phyloP scores from a whole-genome alignment of 2,329 filamentous ascomycete genomes.

The Talaromyces verruculosus region DNA sequence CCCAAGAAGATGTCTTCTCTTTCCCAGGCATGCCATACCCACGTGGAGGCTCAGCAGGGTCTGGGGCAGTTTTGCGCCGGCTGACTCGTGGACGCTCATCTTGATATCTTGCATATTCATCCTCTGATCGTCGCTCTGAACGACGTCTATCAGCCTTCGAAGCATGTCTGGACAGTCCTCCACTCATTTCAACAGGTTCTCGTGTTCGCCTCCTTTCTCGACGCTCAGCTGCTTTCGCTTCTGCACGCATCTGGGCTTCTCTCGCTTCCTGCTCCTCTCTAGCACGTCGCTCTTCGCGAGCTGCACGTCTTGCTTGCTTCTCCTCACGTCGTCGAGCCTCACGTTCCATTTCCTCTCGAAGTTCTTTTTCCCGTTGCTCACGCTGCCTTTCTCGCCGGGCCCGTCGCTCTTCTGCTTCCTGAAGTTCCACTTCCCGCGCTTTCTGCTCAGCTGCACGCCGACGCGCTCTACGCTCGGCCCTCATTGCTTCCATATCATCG shows the following conservation, averaged over 20 bases:
- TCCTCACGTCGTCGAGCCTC: conserved; percentile 36
- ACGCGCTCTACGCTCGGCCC: conserved; percentile 61
- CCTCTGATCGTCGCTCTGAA: conserved; percentile 33
- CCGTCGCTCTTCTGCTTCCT: conserved; percentile 39
- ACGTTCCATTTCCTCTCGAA: conserved; percentile 39
- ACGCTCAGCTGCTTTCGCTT: conserved; percentile 41
- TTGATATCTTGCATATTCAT: conserved; percentile 28
- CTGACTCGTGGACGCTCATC: conserved; percentile 35
- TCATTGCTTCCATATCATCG: conserved; percentile 58
- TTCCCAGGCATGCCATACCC: conserved; percentile 38
- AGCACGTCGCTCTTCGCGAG: conserved; percentile 35
- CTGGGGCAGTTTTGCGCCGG: conserved; percentile 37
- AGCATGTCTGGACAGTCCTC: conserved; percentile 27
- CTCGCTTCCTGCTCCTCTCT: conserved; percentile 32
- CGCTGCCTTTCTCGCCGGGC: conserved; percentile 56
- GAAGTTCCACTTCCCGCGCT: conserved; percentile 33
- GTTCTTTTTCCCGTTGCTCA: conserved; percentile 41
- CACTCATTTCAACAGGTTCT: conserved; percentile 34
- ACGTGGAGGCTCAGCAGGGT: conserved; percentile 29
- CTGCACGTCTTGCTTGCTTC: conserved; percentile 35
- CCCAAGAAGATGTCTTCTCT: conserved; percentile 53
- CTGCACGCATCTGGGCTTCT: conserved; percentile 34
- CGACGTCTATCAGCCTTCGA: conserved; percentile 35
- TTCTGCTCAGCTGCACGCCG: conserved; percentile 39
- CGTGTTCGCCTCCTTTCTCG: conserved; percentile 42